Conservation (phyloP, 2,329 filamentous ascomycete genomes). For the Camptophora hylomeconis region DNA sequence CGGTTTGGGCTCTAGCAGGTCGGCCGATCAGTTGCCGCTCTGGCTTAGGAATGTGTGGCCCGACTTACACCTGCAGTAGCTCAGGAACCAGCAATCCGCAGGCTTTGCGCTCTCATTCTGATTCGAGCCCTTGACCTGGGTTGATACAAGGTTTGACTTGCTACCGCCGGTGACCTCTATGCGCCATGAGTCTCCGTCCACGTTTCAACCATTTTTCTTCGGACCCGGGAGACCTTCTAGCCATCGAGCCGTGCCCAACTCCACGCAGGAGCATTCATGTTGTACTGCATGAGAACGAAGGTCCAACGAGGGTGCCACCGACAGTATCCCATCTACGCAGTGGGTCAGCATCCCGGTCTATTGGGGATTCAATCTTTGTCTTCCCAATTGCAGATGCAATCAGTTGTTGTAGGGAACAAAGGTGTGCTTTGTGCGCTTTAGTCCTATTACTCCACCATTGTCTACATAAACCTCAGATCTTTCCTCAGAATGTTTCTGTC, state of each 20-base stretch:
- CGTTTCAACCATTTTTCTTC: slow-evolving; percentile 10
- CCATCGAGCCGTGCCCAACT: slow-evolving; percentile 2
- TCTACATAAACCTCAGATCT: slow-evolving; percentile 3
- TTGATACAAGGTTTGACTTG: slow-evolving; percentile 4
- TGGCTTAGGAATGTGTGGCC: no score
- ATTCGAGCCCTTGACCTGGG: slow-evolving; percentile 10
- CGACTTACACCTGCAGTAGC: slow-evolving; percentile 14
- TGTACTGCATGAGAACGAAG: slow-evolving; percentile 5
- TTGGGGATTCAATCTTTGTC: slow-evolving; percentile 8
- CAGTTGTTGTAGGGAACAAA: no score
- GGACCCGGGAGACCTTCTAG: slow-evolving; percentile 4
- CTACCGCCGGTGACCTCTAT: slow-evolving; percentile 1
- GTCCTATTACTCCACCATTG: not conserved
- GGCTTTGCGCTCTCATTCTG: slow-evolving; percentile 14
- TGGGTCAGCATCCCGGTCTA: no score
- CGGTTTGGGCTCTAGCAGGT: slow-evolving; percentile 3
- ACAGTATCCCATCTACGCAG: no score
- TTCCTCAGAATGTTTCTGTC: slow-evolving; percentile 7
- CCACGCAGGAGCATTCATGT: slow-evolving; percentile 2
- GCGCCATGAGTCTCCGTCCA: slow-evolving; percentile 6
- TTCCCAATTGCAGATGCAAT: slow-evolving; percentile 11
- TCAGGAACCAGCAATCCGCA: slow-evolving; percentile 4
- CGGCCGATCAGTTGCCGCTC: slow-evolving; percentile 6
- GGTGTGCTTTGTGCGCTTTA: not conserved
- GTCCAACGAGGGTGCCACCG: slow-evolving; percentile 4